These are phyloP conservation scores for Aspergillus ellipticus DNA, from an alignment of 495 filamentous ascomycete genomes.

Conservation along the genomic window DNA sequence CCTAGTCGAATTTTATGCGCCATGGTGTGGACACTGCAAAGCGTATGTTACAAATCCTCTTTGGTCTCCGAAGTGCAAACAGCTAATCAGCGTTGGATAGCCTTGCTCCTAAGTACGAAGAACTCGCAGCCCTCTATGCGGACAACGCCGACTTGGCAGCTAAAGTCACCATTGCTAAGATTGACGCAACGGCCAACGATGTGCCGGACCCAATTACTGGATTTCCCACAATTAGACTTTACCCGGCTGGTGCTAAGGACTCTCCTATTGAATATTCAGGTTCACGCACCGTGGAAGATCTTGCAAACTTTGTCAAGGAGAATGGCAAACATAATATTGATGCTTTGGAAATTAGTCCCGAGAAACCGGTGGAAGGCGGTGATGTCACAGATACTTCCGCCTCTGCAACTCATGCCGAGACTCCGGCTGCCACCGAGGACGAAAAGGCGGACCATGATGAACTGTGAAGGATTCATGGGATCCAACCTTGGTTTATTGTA, in stretches of 20 bases:
- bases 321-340: conserved; percentile 86
- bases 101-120: conserved; percentile 70
- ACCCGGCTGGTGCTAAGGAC: conserved; percentile 83
- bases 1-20: conserved; percentile 96
- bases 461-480: conserved; percentile 29
- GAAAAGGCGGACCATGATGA: conserved; percentile 40
- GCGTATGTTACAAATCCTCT: conserved; percentile 43
- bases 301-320: conserved; percentile 89
- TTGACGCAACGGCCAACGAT: conserved; percentile 95
- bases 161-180: conserved; percentile 93
- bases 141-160: conserved; percentile 64
- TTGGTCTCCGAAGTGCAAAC: background rate
- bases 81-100: conserved; percentile 27
- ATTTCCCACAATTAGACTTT: conserved; percentile 99
- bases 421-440: conserved; percentile 21
- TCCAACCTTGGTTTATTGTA: conserved; percentile 4
- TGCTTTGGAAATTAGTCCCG: conserved; percentile 47
- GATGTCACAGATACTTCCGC: conserved; percentile 18
- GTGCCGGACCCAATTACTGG: conserved; percentile 94
- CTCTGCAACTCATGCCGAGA: conserved; percentile 18
- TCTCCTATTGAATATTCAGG: conserved; percentile 83
- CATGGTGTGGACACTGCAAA: conserved; percentile 99
- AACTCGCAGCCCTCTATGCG: conserved; percentile 79
- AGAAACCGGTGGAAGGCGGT: conserved; percentile 32
- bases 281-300: conserved; percentile 86